Conservation (phyloP, 129 eudicot genomes). For the Pseudognaphalium luteoalbum region DNA sequence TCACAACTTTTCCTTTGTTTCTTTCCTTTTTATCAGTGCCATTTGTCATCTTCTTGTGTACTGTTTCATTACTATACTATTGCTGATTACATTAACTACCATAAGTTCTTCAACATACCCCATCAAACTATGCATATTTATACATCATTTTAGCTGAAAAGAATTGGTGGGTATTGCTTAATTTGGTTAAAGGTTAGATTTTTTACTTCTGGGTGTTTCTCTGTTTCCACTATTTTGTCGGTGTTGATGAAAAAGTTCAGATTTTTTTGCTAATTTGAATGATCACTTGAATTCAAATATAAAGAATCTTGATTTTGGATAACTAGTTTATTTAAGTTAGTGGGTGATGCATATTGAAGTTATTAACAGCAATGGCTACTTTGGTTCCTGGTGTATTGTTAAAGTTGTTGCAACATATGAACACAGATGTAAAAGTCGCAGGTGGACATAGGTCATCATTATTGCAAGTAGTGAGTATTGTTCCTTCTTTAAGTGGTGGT, state of each 20-base stretch:
- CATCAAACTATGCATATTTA: too few species aligned
- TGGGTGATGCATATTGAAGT: constrained; percentile 54
- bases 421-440: constrained; percentile 80
- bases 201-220: constrained; percentile 7
- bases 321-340: not conserved
- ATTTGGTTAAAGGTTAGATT: constrained; percentile 6
- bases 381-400: constrained; percentile 85
- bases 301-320: constrained; percentile 17
- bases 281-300: constrained; percentile 5
- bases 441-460: constrained; percentile 87
- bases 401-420: constrained; percentile 88
- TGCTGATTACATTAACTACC: too few species aligned
- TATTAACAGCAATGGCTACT: constrained; percentile 51
- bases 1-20: too few species aligned
- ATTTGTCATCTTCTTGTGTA: too few species aligned
- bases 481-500: constrained; percentile 80
- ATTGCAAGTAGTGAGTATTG: constrained; percentile 86
- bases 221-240: constrained; percentile 27
- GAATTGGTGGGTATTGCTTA: constrained; percentile 20
- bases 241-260: constrained; percentile 18
- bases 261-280: not conserved
- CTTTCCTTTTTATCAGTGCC: too few species aligned
- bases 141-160: not conserved
- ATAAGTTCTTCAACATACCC: too few species aligned
- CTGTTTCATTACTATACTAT: too few species aligned